Evolutionary conservation across 2,329 filamentous ascomycete genomes (phyloP).

Genomic region (Leptographium wingfieldii): DNA sequence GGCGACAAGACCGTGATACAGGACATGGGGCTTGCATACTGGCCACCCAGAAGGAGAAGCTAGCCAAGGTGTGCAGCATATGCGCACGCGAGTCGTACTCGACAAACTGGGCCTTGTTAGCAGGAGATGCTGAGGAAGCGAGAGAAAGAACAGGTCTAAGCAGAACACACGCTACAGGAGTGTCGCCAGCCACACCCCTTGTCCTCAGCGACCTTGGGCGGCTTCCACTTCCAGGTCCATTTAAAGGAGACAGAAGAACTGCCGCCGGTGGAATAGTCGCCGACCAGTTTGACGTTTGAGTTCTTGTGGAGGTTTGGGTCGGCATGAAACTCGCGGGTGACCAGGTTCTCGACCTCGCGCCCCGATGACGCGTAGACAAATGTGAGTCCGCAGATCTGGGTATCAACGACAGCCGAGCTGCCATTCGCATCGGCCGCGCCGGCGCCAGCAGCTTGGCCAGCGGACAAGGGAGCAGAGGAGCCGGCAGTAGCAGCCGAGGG

Average conservation of each 20-base stretch:
- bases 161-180: slow-evolving; percentile 62
- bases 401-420: slow-evolving; percentile 45
- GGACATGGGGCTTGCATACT: slow-evolving; percentile 33
- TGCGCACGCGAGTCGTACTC: slow-evolving; percentile 95
- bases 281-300: slow-evolving; percentile 87
- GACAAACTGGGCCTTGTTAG: slow-evolving; percentile 55
- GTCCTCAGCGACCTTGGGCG: slow-evolving; percentile 71
- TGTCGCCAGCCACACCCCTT: slow-evolving; percentile 89
- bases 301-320: slow-evolving; percentile 98
- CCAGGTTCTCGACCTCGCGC: slow-evolving; percentile 82
- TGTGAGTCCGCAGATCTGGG: slow-evolving; percentile 75
- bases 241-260: slow-evolving; percentile 75
- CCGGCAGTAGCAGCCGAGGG: slow-evolving; percentile 2
- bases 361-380: slow-evolving; percentile 80
- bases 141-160: neutral
- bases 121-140: slow-evolving; percentile 8
- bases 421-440: slow-evolving; percentile 32
- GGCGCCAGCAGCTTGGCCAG: slow-evolving; percentile 12
- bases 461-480: slow-evolving; percentile 2
- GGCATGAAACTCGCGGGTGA: slow-evolving; percentile 91
- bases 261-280: slow-evolving; percentile 78
- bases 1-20: slow-evolving; percentile 8
- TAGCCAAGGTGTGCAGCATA: slow-evolving; percentile 73
- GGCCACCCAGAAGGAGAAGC: slow-evolving; percentile 91
- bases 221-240: slow-evolving; percentile 96